A percentile compares a stretch with the other conserved stretches of the same genome.
Conservation (phyloP, 1,284 basidiomycete species). For the Golubevia sp. region DNA sequence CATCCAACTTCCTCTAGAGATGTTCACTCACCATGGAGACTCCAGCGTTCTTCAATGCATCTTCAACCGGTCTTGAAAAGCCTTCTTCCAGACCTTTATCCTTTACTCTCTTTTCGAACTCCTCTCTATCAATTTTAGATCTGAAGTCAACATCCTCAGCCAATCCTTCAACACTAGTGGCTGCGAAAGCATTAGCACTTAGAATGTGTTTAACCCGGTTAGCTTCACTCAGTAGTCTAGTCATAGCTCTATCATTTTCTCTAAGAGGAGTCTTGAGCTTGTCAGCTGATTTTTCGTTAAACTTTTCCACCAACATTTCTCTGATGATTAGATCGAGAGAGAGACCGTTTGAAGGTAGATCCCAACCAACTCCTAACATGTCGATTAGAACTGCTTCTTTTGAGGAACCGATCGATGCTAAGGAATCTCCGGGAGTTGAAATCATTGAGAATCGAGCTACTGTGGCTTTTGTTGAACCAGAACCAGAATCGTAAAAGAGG, state of each 20-base stretch:
- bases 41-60: slow-evolving; percentile 75
- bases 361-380: slow-evolving; percentile 78
- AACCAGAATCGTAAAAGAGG: slow-evolving; percentile 91
- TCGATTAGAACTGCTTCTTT: slow-evolving; percentile 75
- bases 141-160: slow-evolving; percentile 90
- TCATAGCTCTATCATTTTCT: slow-evolving; percentile 80
- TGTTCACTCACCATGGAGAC: slow-evolving; percentile 68
- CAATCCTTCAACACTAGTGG: slow-evolving; percentile 79
- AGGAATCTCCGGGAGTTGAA: slow-evolving; percentile 36
- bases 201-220: slow-evolving; percentile 87
- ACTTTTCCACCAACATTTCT: slow-evolving; percentile 78
- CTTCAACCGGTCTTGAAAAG: slow-evolving; percentile 66
- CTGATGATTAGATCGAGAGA: slow-evolving; percentile 82
- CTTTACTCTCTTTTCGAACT: slow-evolving; percentile 70
- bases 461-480: slow-evolving; percentile 83
- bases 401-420: slow-evolving; percentile 65
- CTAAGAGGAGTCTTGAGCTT: slow-evolving; percentile 42
- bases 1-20: slow-evolving; percentile 1
- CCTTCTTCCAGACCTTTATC: slow-evolving; percentile 21
- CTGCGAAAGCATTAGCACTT: slow-evolving; percentile 85
- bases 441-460: slow-evolving; percentile 73
- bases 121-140: slow-evolving; percentile 74
- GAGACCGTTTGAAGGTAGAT: slow-evolving; percentile 77
- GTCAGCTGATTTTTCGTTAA: slow-evolving; percentile 70
- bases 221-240: slow-evolving; percentile 91